Base-by-base conservation (phyloP, 164 flowering plant species). In the Vitis rupestris region DNA sequence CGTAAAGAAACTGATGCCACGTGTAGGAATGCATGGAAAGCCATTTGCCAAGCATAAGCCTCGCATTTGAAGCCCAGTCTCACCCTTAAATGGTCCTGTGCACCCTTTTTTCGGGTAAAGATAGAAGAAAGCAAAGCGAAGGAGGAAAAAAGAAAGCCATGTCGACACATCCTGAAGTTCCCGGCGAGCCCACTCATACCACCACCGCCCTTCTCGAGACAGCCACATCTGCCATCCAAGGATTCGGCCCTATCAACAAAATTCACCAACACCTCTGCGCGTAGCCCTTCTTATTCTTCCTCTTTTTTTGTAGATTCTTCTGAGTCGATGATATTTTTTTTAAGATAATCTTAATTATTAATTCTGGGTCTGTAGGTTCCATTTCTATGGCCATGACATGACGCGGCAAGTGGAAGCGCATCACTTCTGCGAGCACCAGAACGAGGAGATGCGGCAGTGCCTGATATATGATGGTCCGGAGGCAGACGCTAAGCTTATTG, bases 241-340 rank as follows among this genome's bases (percentile, higher is more conserved):
- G 80, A 75, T 92, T 94, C 63, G 84, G 75, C 29, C 97, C 97
- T 60, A 64, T 87, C 72, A 94, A 90, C 79, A 75, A 81, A 58
- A 90, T 94, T 79, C 98, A 94, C 64, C 97, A 94, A 71, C 98
- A 94, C 72, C 93, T 90, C 75, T 94, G 98, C 97, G 97, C 96
- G 93, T 93, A 81, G 47, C 67, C 17, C 54, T 4, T 4, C 44
- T 37, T 37, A 3, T 37, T 37, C 4, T 37, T 37, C 44, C 0
- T 37, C 44, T 37, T 37, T 3, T 3, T 37, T 6, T 37, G 44
- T 23, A 23, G 27, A 23, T 23, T 23, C 27, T 23, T 23, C 27
- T 23, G 27, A 23, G 2, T 23, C 27, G 2, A 23, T 23, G 27
- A 23, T 23, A 1, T 4, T 37, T 37, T 37, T 37, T 37, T 37